Evolutionary conservation across 176 grass and related monocot species (phyloP).

Genomic region (Tillandsia leiboldiana): DNA sequence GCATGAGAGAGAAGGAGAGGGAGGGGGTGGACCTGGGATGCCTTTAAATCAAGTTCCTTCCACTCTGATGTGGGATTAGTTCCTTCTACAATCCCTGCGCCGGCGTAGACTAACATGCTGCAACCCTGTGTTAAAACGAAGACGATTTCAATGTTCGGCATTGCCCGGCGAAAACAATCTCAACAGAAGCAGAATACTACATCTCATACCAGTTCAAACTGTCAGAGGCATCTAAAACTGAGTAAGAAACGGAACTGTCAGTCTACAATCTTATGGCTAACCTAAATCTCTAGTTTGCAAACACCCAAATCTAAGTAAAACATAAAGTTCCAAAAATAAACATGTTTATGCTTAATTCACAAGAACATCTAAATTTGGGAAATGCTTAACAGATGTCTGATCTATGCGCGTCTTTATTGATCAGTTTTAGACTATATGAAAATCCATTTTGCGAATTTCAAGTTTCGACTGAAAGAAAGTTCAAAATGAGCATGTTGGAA

Average conservation of each 20-base stretch:
- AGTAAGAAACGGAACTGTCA: no score
- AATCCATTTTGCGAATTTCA: no score
- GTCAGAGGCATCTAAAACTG: no score
- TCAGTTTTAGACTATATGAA: not conserved
- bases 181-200: no score
- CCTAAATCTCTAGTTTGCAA: no score
- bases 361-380: not conserved
- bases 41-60: slow-evolving; percentile 80
- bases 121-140: slow-evolving; percentile 35
- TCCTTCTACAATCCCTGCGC: slow-evolving; percentile 83
- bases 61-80: slow-evolving; percentile 89
- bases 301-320: no score
- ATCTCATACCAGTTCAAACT: no score
- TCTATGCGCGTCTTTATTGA: not conserved
- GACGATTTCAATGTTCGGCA: no score
- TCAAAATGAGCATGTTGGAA: not conserved
- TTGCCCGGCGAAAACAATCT: no score
- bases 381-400: not conserved
- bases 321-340: no score
- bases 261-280: no score
- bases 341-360: no score
- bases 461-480: not conserved
- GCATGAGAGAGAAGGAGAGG: slow-evolving; percentile 3
- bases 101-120: slow-evolving; percentile 69
- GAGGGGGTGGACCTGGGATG: slow-evolving; percentile 45